These are phyloP conservation scores for Aspergillus quadrilineatus DNA, from an alignment of 2,329 filamentous ascomycete genomes.

Conservation along the genomic window DNA sequence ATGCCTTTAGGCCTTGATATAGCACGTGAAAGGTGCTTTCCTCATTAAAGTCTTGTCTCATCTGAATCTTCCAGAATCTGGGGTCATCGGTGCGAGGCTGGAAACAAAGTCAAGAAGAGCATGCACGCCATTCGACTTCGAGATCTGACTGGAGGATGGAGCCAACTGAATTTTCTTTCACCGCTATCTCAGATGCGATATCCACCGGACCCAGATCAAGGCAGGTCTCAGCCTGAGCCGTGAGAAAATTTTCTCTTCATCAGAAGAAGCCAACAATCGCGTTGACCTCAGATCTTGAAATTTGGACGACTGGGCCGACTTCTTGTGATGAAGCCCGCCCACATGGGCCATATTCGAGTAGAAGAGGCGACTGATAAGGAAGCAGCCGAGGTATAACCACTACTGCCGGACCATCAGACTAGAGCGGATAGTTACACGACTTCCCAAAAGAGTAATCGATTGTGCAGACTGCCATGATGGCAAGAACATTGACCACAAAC, in stretches of 20 bases:
- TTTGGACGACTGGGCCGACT: background rate
- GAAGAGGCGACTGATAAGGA: background rate
- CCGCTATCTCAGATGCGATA: constrained; percentile 13
- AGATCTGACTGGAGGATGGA: constrained; percentile 5
- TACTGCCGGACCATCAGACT: background rate
- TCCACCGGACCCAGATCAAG: constrained; percentile 12
- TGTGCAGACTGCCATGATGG: background rate
- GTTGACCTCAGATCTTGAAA: background rate
- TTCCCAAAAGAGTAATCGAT: constrained; percentile 16
- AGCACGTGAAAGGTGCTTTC: background rate
- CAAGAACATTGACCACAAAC: background rate
- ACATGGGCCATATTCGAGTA: background rate
- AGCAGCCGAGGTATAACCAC: constrained; percentile 6
- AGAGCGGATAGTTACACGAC: constrained; percentile 18
- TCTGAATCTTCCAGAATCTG: background rate
- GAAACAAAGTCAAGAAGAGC: background rate
- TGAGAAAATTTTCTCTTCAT: background rate
- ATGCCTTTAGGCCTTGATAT: background rate
- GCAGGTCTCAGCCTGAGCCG: background rate
- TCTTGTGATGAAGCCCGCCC: background rate
- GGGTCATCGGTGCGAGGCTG: background rate
- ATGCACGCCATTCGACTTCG: background rate
- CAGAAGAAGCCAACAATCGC: background rate
- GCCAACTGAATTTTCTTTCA: constrained; percentile 10
- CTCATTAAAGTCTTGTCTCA: background rate